Evolutionary conservation across 2,329 filamentous ascomycete genomes (phyloP).

Genomic region (Talaromyces sp.): DNA sequence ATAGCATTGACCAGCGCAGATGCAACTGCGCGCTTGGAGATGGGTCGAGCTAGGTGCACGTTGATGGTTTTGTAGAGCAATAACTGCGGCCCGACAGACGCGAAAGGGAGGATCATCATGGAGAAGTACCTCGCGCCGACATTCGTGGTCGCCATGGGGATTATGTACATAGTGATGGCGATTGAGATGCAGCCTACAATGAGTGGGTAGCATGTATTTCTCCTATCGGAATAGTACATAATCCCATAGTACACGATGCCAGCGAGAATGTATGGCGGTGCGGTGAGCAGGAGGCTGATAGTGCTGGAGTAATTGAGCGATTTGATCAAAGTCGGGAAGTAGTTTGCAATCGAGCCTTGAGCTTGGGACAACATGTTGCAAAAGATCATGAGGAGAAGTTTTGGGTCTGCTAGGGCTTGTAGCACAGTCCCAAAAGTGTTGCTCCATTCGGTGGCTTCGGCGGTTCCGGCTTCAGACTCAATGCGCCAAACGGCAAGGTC

Average conservation of each 20-base stretch:
- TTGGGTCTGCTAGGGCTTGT: constrained; percentile 42
- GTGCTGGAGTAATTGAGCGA: constrained; percentile 46
- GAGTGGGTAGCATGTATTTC: not conserved
- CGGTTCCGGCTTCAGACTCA: constrained; percentile 46
- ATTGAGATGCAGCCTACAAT: not conserved
- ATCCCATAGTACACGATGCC: constrained; percentile 35
- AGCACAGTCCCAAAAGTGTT: constrained; percentile 36
- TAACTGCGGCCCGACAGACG: constrained; percentile 52
- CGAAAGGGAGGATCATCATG: constrained; percentile 54
- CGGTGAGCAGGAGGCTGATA: constrained; percentile 46
- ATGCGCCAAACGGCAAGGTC: constrained; percentile 44
- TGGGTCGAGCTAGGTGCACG: constrained; percentile 49
- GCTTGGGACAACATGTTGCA: constrained; percentile 48
- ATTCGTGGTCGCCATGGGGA: constrained; percentile 36
- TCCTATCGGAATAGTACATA: constrained; percentile 34
- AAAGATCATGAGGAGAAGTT: constrained; percentile 52
- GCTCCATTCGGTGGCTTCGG: constrained; percentile 47
- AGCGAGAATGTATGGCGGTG: constrained; percentile 46
- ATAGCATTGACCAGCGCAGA: constrained; percentile 55
- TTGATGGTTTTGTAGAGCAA: constrained; percentile 51
- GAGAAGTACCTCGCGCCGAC: constrained; percentile 57
- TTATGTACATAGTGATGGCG: not conserved
- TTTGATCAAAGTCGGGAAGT: constrained; percentile 29
- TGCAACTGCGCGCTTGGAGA: constrained; percentile 54
- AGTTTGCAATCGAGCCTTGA: constrained; percentile 45